Conservation (phyloP, 495 filamentous ascomycete genomes). For the Penicillium silybi region DNA sequence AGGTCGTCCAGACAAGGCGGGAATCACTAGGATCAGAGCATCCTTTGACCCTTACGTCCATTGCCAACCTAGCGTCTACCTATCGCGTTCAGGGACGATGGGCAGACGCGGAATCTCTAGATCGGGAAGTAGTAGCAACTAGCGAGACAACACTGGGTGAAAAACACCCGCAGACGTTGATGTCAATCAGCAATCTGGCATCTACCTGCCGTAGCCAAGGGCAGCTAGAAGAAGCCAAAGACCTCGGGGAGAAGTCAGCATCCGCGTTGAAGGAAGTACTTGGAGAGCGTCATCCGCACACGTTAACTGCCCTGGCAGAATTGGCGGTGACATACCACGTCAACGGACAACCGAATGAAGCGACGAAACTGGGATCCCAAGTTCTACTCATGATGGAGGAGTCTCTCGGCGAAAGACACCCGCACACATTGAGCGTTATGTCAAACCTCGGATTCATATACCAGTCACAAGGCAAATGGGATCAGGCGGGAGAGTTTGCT, state of each 20-base stretch:
- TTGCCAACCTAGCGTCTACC: slow-evolving; percentile 21
- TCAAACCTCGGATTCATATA: slow-evolving; percentile 23
- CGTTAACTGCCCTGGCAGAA: slow-evolving; percentile 22
- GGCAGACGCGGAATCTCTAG: slow-evolving; percentile 21
- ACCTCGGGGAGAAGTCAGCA: slow-evolving; percentile 21
- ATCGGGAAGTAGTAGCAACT: slow-evolving; percentile 22
- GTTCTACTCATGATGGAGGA: slow-evolving; percentile 16
- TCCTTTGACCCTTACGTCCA: slow-evolving; percentile 19
- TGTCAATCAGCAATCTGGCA: slow-evolving; percentile 26
- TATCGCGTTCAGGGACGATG: slow-evolving; percentile 17
- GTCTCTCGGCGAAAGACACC: slow-evolving; percentile 32
- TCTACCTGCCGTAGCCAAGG: slow-evolving; percentile 27
- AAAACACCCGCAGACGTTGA: slow-evolving; percentile 32
- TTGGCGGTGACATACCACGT: slow-evolving; percentile 22
- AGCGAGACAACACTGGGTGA: slow-evolving; percentile 21
- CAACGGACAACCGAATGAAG: slow-evolving; percentile 21
- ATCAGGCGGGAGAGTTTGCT: slow-evolving; percentile 19
- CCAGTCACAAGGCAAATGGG: slow-evolving; percentile 19
- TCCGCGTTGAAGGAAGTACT: slow-evolving; percentile 14
- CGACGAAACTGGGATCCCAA: slow-evolving; percentile 16
- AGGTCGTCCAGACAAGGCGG: slow-evolving; percentile 18
- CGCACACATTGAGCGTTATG: slow-evolving; percentile 18
- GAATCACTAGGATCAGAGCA: slow-evolving; percentile 18
- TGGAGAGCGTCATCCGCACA: slow-evolving; percentile 39
- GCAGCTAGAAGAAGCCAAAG: slow-evolving; percentile 27